phyloP scores from a whole-genome alignment of 202 grass and related monocot species.

The Brachypodium distachyon region DNA sequence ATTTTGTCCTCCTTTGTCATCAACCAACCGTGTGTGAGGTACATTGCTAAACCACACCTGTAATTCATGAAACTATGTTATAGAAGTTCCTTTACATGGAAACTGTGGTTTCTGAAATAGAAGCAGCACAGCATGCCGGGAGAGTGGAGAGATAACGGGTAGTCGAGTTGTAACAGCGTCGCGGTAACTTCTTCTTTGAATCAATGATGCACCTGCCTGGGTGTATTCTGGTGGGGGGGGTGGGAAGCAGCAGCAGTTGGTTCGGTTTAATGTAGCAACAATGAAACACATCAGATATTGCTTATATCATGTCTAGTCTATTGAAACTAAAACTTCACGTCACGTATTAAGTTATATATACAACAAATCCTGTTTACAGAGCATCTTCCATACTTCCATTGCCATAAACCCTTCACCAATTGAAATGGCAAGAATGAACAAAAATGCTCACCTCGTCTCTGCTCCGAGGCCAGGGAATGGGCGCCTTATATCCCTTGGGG shows the following conservation, averaged over 20 bases:
- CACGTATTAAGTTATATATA: background rate
- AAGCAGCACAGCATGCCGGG: too few species aligned
- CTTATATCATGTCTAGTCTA: background rate
- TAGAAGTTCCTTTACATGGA: background rate
- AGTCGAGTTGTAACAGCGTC: too few species aligned
- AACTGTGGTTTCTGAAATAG: background rate
- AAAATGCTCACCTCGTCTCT: constrained; percentile 62
- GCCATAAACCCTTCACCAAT: background rate
- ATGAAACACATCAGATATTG: background rate
- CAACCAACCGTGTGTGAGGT: constrained; percentile 80
- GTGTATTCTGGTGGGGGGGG: too few species aligned
- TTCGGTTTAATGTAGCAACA: background rate
- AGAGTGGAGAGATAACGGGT: too few species aligned
- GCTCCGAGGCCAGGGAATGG: constrained; percentile 63
- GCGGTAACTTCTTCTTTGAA: too few species aligned
- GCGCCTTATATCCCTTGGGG: constrained; percentile 62
- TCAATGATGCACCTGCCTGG: too few species aligned
- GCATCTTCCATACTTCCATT: too few species aligned
- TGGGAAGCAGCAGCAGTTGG: background rate
- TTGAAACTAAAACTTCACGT: background rate
- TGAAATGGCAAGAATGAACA: background rate
- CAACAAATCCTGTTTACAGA: background rate
- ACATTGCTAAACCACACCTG: constrained; percentile 99
- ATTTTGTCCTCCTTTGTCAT: constrained; percentile 99
- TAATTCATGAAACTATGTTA: background rate